Evolutionary conservation across 2,329 filamentous ascomycete genomes (phyloP).

Genomic region (Colletotrichum sp.): DNA sequence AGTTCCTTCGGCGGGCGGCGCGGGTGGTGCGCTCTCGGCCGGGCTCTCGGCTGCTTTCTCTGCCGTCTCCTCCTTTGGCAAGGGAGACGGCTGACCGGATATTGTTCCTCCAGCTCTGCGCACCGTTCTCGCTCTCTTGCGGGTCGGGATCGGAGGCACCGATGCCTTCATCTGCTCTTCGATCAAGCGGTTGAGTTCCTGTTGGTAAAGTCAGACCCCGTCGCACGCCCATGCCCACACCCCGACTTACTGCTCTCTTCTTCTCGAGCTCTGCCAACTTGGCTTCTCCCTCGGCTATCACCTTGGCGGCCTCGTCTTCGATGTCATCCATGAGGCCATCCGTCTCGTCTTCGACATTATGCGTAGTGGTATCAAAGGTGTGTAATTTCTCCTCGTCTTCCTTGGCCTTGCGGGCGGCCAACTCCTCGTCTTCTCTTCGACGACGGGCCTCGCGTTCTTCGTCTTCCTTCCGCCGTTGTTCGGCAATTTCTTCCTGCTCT

Average conservation of each 20-base stretch:
- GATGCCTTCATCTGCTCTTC: slow-evolving; percentile 42
- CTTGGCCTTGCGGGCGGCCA: slow-evolving; percentile 25
- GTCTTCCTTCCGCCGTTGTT: slow-evolving; percentile 42
- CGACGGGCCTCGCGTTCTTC: slow-evolving; percentile 41
- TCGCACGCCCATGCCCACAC: neutral
- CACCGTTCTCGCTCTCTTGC: slow-evolving; percentile 13
- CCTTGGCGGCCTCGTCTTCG: slow-evolving; percentile 32
- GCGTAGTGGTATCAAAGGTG: slow-evolving; percentile 32
- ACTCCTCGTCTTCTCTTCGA: slow-evolving; percentile 39
- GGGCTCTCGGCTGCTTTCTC: neutral
- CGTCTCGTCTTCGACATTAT: slow-evolving; percentile 38
- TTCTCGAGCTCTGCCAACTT: slow-evolving; percentile 37
- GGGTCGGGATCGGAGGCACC: slow-evolving; percentile 30
- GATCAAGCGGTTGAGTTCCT: slow-evolving; percentile 48
- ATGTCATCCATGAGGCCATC: slow-evolving; percentile 36
- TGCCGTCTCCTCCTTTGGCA: neutral
- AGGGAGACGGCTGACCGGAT: slow-evolving; percentile 3
- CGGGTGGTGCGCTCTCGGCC: neutral
- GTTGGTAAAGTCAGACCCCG: neutral
- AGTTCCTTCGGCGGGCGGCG: neutral
- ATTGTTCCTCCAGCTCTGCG: neutral
- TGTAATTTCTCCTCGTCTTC: slow-evolving; percentile 35
- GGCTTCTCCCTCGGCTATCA: slow-evolving; percentile 33
- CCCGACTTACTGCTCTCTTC: slow-evolving; percentile 28
- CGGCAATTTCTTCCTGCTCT: slow-evolving; percentile 35